Evolutionary conservation across 768 basidiomycete species (phyloP), one percentile per base, ranked within the genome.

Genomic region (Boletellus emodensis): DNA sequence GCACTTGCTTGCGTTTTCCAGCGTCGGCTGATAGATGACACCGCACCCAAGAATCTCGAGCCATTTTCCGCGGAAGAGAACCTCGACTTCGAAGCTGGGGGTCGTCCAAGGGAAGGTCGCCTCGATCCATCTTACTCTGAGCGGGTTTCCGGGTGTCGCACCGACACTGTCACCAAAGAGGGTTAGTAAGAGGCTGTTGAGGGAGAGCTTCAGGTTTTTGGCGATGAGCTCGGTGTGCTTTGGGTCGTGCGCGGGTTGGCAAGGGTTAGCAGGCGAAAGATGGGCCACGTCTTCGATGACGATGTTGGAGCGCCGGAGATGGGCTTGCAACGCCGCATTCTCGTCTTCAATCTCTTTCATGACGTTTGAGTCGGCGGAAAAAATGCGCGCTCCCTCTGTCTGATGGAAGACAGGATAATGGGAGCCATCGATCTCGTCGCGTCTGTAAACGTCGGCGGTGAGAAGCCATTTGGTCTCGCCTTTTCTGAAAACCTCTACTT

Each of bases 371-470:
- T 86, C 74, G 20, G 81, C 77, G 32, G 77, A 69, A 65, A 93
- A 91, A 48, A 97, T 83, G 30, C 83, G 74, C 12, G 94, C 92
- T 28, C 95, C 96, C 65, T 99, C 96, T 72, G 96, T 91, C 71
- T 99, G 96, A 70, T 99, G 96, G 65, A 99, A 99, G 34, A 96
- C 90, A 6, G 96, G 96, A 67, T 97, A 96, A 65, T 99, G 96
- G 9, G 88, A 90, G 12, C 82, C 79, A 72, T 99, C 96, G 54
- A 99, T 98, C 71, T 98, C 96, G 78, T 99, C 96, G 60, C 96
- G 83, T 44, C 96, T 74, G 70, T 98, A 99, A 46, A 99, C 96
- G 72, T 99, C 96, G 28, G 96, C 94, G 9, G 93, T 89, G 20
- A 98, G 75, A 30, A 99, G 75, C 90, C 94, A 99, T 46, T 79